Conservation (phyloP, 495 filamentous ascomycete species). For the Massariosphaeria phaeospora region DNA sequence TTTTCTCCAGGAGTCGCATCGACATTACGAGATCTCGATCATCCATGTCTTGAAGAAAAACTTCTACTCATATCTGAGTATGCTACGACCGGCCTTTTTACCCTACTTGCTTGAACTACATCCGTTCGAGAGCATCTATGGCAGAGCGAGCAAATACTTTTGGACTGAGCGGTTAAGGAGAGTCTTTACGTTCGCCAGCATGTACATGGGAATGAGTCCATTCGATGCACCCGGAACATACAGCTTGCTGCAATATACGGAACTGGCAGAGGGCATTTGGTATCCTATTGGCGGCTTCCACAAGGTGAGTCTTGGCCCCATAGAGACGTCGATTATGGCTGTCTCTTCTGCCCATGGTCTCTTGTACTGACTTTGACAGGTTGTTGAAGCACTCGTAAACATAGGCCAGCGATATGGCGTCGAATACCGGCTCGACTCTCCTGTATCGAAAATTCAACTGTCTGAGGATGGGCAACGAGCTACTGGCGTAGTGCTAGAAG, state of each 20-base stretch:
- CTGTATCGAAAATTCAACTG: conserved; percentile 49
- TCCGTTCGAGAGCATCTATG: conserved; percentile 61
- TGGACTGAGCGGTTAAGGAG: conserved; percentile 59
- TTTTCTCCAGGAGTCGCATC: conserved; percentile 58
- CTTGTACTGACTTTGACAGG: conserved; percentile 13
- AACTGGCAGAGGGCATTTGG: conserved; percentile 68
- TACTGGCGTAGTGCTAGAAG: conserved; percentile 50
- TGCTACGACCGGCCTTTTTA: conserved; percentile 52
- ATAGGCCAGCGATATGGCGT: conserved; percentile 55
- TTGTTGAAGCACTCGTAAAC: conserved; percentile 51
- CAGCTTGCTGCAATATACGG: conserved; percentile 65
- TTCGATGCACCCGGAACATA: conserved; percentile 70
- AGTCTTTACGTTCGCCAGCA: conserved; percentile 67
- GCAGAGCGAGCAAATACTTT: conserved; percentile 56
- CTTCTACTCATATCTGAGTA: conserved; percentile 52
- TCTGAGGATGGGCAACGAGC: conserved; percentile 44
- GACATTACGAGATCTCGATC: conserved; percentile 60
- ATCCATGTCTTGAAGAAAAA: conserved; percentile 57
- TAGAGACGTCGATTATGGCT: too few relatives aligned
- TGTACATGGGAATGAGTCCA: conserved; percentile 74
- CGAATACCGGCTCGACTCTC: conserved; percentile 51
- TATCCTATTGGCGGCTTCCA: conserved; percentile 68
- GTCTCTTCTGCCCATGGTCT: not conserved
- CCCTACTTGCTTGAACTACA: conserved; percentile 52
- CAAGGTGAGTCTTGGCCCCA: conserved; percentile 41